Conservation (phyloP, 495 filamentous ascomycete species). For the Talaromyces thailandensis region DNA sequence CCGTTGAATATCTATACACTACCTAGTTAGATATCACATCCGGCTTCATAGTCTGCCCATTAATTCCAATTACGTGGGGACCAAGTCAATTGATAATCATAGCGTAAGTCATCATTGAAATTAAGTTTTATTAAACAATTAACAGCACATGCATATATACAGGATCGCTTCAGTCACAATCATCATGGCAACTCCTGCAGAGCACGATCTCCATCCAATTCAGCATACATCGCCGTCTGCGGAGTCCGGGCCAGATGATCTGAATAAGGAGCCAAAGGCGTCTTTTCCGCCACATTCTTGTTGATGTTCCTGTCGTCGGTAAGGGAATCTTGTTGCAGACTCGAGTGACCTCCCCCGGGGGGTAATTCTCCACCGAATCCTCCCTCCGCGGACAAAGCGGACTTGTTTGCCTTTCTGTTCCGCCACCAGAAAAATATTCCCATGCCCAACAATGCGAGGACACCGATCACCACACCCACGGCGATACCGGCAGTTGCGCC, state of each 20-base stretch:
- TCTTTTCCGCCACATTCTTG: background rate
- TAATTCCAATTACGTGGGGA: too few species aligned
- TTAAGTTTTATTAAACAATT: background rate
- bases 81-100: background rate
- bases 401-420: background rate
- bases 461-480: background rate
- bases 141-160: background rate
- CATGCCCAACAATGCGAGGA: background rate
- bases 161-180: background rate
- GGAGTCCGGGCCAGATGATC: background rate
- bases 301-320: background rate
- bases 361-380: background rate
- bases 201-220: background rate
- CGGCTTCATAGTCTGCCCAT: too few species aligned
- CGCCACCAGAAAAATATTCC: background rate
- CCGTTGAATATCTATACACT: too few species aligned
- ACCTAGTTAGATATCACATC: too few species aligned
- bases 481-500: constrained; percentile 3
- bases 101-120: background rate
- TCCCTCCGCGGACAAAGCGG: background rate
- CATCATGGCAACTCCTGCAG: background rate
- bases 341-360: background rate
- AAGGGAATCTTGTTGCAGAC: background rate
- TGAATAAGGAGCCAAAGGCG: background rate
- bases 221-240: background rate